Evolutionary conservation across 2,329 filamentous ascomycete genomes (phyloP), one percentile per base, ranked within the genome.

Genomic region (Colletotrichum sp.): DNA sequence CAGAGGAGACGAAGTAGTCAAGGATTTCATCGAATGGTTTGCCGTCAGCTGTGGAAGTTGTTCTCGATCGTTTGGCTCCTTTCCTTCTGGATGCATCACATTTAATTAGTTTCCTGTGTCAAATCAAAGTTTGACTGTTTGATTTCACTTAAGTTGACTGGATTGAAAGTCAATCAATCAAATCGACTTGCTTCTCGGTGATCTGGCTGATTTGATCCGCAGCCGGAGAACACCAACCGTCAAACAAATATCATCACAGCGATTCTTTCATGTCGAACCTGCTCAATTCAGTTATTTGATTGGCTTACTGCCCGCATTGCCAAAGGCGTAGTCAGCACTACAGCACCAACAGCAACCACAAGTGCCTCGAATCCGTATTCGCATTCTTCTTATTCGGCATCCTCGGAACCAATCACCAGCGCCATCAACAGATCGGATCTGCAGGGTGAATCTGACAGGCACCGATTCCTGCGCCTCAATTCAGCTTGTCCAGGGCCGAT

Each of bases 321-420:
- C 44, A 0, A 21, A 0, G n/a, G 44, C n/a, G 1, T 49, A 1
- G 10, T 49, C 44, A 49, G 44, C 44, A 2, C 44, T 10, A 49
- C n/a, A 21, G n/a, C 6, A 34, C 18, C 1, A 3, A 21, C 60
- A 36, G n/a, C 28, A 16, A 36, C 8, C 59, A 28, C 12, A 15
- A 15, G 30, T 21, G 1, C 12, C 68, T 70, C 68, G 68, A 63
- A 70, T 70, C 57, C 68, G 55, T 70, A 70, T 70, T 63, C 68
- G 57, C 16, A 15, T 49, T 34, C 12, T 6, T 62, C 62, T 64
- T 39, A 26, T 26, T 26, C 60, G 60, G 60, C 7, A 13, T 12
- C 16, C 24, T 66, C 63, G 24, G 62, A 7, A 12, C 59, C 16
- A 18, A 28, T 44, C n/a, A 15, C 15, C 21, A n/a, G 21, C n/a